A percentile compares a stretch with the other conserved stretches of the same genome.
Conservation (phyloP, 768 basidiomycete genomes). For the Tylopilus rubrobrunneus region DNA sequence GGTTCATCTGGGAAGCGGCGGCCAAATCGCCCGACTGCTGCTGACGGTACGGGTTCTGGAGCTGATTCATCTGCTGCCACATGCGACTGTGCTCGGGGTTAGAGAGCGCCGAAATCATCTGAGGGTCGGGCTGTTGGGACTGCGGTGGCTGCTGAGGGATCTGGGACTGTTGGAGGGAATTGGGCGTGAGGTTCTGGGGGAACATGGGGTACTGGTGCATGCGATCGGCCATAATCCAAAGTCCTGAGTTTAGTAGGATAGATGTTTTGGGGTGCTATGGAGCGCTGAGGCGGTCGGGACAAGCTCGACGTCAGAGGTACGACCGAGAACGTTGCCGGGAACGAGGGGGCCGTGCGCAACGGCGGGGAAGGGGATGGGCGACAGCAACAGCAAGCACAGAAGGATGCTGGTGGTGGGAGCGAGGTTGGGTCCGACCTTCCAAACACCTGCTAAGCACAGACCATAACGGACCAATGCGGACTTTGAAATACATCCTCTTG, state of each 20-base stretch:
- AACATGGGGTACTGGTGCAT: constrained; percentile 53
- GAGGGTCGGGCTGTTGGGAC: constrained; percentile 38
- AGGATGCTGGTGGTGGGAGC: constrained; percentile 56
- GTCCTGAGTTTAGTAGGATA: constrained; percentile 23
- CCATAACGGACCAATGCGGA: constrained; percentile 34
- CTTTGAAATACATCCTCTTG: constrained; percentile 28
- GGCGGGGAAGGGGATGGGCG: constrained; percentile 42
- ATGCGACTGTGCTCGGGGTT: constrained; percentile 51
- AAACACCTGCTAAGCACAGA: constrained; percentile 38
- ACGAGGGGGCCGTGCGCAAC: constrained; percentile 40
- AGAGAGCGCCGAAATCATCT: constrained; percentile 37
- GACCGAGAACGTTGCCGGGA: constrained; percentile 25
- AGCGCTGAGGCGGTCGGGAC: constrained; percentile 24
- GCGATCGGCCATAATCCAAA: constrained; percentile 61
- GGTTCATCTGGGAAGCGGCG: constrained; percentile 34
- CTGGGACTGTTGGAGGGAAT: constrained; percentile 39
- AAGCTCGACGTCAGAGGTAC: constrained; percentile 16
- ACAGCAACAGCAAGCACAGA: constrained; percentile 28
- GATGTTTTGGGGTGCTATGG: constrained; percentile 28
- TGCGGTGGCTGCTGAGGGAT: constrained; percentile 44
- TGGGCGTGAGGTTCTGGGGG: constrained; percentile 43
- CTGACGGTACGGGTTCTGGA: constrained; percentile 40
- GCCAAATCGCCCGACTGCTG: constrained; percentile 41
- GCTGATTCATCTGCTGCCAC: constrained; percentile 57
- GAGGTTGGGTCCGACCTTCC: constrained; percentile 47